Conservation (phyloP, 2,329 filamentous ascomycete genomes). For the Aspergillus ustus region DNA sequence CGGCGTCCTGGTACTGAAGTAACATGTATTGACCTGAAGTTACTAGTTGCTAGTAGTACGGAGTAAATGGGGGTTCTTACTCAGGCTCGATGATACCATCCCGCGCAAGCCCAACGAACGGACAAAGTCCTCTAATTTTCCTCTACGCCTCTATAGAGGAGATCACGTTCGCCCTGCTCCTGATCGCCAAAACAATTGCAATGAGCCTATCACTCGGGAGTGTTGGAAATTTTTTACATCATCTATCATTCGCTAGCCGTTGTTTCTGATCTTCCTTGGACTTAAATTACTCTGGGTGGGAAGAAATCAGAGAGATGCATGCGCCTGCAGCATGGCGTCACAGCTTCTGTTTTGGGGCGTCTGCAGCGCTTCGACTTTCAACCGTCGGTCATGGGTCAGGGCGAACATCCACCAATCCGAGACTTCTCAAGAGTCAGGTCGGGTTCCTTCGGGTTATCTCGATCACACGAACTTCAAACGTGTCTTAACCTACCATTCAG, state of each 20-base stretch:
- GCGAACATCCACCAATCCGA: constrained; percentile 22
- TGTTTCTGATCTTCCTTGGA: constrained; percentile 4
- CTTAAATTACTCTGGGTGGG: background rate
- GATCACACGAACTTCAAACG: constrained; percentile 4
- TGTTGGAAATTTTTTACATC: constrained; percentile 19
- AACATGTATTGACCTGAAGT: background rate
- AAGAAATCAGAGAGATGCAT: constrained; percentile 19
- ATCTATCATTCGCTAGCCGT: constrained; percentile 18
- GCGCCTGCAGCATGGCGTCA: constrained; percentile 30
- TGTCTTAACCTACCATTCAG: background rate
- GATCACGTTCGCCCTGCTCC: background rate
- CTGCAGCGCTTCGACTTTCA: constrained; percentile 23
- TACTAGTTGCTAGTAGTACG: constrained; percentile 8
- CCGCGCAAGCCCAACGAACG: constrained; percentile 2
- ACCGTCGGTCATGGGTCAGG: constrained; percentile 26
- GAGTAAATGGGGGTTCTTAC: constrained; percentile 3
- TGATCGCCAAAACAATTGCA: constrained; percentile 2
- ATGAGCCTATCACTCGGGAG: constrained; percentile 1
- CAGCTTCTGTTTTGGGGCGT: constrained; percentile 27
- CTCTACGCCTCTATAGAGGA: constrained; percentile 1
- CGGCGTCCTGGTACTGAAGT: constrained; percentile 1
- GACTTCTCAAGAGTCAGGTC: constrained; percentile 6
- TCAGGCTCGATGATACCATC: constrained; percentile 2
- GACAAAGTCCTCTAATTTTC: constrained; percentile 2
- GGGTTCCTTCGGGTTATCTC: constrained; percentile 22